A percentile compares a stretch with the other conserved stretches of the same genome.
Evolutionary conservation across 1,139 yeast genomes (phyloP).

Genomic region (Hansenula lynferdii): DNA sequence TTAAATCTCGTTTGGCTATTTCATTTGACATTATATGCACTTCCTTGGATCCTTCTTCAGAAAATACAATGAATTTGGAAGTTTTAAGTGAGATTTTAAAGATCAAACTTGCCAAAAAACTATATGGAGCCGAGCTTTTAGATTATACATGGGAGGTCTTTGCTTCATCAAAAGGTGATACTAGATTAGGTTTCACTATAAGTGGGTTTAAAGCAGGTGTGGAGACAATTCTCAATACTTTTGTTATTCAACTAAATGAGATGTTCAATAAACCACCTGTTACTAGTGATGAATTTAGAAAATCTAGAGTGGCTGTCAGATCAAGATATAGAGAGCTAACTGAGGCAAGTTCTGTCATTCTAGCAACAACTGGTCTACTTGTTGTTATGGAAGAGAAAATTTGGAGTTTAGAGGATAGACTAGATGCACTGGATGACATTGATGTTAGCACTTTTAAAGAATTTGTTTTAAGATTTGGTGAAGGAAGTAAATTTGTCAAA

Average conservation of each 20-base stretch:
- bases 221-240: conserved; percentile 18
- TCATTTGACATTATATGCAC: conserved; percentile 40
- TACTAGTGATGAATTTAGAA: conserved; percentile 33
- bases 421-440: conserved; percentile 53
- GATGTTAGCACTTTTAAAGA: conserved; percentile 36
- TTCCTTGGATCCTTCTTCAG: conserved; percentile 26
- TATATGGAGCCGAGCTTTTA: conserved; percentile 47
- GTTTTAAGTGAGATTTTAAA: conserved; percentile 43
- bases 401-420: conserved; percentile 46
- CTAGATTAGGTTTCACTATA: conserved; percentile 42
- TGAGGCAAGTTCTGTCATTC: conserved; percentile 35
- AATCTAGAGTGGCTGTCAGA: conserved; percentile 39
- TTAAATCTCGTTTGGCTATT: conserved; percentile 28
- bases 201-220: conserved; percentile 44
- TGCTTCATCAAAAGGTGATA: conserved; percentile 46
- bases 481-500: conserved; percentile 29
- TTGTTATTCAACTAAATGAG: conserved; percentile 17
- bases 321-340: conserved; percentile 36
- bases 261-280: conserved; percentile 7
- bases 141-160: conserved; percentile 51
- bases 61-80: conserved; percentile 40
- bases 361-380: conserved; percentile 42
- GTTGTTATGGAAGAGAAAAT: conserved; percentile 48
- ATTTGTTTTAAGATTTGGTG: conserved; percentile 25
- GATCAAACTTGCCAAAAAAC: conserved; percentile 28